Evolutionary conservation across 441 rosid genomes (phyloP).

Genomic region (Jatropha podagrica): DNA sequence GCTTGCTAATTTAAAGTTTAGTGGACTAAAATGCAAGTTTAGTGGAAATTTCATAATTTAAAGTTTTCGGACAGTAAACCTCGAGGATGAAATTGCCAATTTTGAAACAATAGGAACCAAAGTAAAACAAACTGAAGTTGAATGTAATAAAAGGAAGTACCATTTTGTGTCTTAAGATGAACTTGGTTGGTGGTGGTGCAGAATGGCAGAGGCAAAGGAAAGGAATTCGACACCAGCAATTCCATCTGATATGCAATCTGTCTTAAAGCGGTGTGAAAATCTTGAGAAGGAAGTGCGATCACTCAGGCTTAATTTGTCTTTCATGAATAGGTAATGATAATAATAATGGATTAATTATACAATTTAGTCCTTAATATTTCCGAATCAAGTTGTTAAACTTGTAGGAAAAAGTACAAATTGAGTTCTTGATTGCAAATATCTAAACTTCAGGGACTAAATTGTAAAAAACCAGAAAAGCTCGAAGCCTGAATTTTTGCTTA

Average conservation of each 20-base stretch:
- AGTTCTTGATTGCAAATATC: not conserved
- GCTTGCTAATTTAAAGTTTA: too few relatives aligned
- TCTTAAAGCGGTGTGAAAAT: conserved; percentile 61
- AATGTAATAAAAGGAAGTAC: not conserved
- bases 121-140: not conserved
- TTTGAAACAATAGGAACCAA: too few relatives aligned
- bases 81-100: too few relatives aligned
- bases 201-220: conserved; percentile 87
- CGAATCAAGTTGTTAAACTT: too few relatives aligned
- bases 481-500: not conserved
- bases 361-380: not conserved
- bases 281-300: conserved; percentile 85
- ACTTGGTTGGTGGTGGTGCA: conserved; percentile 25
- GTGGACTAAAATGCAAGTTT: too few relatives aligned
- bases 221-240: conserved; percentile 47
- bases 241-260: conserved; percentile 59
- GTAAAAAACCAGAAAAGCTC: not conserved
- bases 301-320: conserved; percentile 67
- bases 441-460: not conserved
- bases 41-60: too few relatives aligned
- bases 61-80: too few relatives aligned
- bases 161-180: not conserved
- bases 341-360: not conserved
- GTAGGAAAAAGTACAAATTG: too few relatives aligned
- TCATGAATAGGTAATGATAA: conserved; percentile 59